These are phyloP conservation scores for Colletotrichum lupini DNA, from an alignment of 2,329 filamentous ascomycete genomes.

Conservation along the genomic window DNA sequence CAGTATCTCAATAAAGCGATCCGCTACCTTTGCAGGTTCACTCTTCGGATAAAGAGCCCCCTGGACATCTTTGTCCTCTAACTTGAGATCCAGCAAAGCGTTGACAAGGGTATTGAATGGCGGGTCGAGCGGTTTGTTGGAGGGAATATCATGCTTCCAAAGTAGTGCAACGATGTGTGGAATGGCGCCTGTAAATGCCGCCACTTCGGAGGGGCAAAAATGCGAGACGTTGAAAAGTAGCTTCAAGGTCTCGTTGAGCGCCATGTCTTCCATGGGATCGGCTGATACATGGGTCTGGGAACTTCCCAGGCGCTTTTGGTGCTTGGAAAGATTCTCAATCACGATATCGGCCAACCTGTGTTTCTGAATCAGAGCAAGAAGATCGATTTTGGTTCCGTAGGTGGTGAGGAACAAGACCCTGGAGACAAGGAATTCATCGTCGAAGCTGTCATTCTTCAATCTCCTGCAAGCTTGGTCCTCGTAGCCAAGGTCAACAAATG, in stretches of 20 bases:
- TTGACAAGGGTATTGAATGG: constrained; percentile 81
- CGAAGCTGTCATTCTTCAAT: constrained; percentile 77
- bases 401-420: constrained; percentile 84
- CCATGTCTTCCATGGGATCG: constrained; percentile 79
- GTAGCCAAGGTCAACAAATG: constrained; percentile 77
- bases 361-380: constrained; percentile 72
- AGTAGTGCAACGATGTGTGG: constrained; percentile 79
- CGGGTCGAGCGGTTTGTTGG: constrained; percentile 75
- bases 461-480: constrained; percentile 75
- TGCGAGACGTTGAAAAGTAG: constrained; percentile 90
- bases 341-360: constrained; percentile 76
- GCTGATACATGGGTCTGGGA: constrained; percentile 42
- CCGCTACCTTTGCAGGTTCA: constrained; percentile 68
- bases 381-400: constrained; percentile 78
- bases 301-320: constrained; percentile 62
- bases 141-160: constrained; percentile 65
- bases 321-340: constrained; percentile 75
- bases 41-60: constrained; percentile 74
- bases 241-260: constrained; percentile 85
- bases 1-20: constrained; percentile 77
- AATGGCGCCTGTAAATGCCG: constrained; percentile 75
- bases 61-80: constrained; percentile 65
- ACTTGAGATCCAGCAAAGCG: constrained; percentile 81
- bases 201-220: constrained; percentile 71
- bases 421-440: constrained; percentile 89